phyloP scores from a whole-genome alignment of 192 early-diverging fungal species.

The Umbelopsis vinacea region DNA sequence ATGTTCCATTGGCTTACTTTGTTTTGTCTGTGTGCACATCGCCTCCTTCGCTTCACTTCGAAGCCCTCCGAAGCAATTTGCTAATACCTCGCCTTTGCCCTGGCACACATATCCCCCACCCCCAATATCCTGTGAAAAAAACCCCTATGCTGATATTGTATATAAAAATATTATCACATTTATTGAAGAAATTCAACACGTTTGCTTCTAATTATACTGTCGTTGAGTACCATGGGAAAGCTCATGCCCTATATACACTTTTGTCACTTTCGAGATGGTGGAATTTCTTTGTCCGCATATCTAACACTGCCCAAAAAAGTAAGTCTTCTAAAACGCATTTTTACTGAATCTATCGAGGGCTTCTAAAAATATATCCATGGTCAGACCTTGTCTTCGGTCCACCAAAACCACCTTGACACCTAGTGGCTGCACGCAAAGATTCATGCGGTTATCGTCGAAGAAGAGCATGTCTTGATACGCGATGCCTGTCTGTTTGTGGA shows the following conservation, averaged over 20 bases:
- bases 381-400: constrained; percentile 36
- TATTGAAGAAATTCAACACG: neutral
- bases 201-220: neutral
- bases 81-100: too few relatives aligned
- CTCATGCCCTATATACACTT: too few relatives aligned
- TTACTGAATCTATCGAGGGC: neutral
- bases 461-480: constrained; percentile 51
- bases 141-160: constrained; percentile 7
- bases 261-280: too few relatives aligned
- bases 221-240: too few relatives aligned
- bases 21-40: too few relatives aligned
- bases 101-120: neutral
- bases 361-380: constrained; percentile 33
- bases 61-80: too few relatives aligned
- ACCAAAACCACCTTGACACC: constrained; percentile 48
- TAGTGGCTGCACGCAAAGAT: constrained; percentile 38
- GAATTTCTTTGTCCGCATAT: too few relatives aligned
- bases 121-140: neutral
- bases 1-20: too few relatives aligned
- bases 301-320: too few relatives aligned
- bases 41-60: too few relatives aligned
- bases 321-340: neutral
- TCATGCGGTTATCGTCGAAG: constrained; percentile 52
- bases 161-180: neutral
- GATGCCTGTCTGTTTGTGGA: constrained; percentile 40